Evolutionary conservation across 768 basidiomycete species (phyloP).

Genomic region (Suillus americanus): DNA sequence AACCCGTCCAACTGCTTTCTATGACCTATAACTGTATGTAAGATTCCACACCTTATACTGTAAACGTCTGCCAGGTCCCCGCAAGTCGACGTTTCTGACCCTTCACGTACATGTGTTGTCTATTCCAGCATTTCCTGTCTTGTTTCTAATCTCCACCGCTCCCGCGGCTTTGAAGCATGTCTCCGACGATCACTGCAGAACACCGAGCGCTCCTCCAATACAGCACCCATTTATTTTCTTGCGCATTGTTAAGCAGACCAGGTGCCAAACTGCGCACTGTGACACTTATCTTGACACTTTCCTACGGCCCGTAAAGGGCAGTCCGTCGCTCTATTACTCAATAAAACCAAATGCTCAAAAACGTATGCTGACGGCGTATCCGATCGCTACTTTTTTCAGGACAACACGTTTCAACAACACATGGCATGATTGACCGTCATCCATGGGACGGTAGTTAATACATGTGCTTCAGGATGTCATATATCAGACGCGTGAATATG

Average conservation of each 20-base stretch:
- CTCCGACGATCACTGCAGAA: conserved; percentile 1
- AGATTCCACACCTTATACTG: conserved; percentile 35
- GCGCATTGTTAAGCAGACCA: conserved; percentile 15
- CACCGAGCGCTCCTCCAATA: conserved; percentile 8
- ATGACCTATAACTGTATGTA: conserved; percentile 31
- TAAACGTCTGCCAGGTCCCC: conserved; percentile 33
- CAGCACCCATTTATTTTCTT: conserved; percentile 13
- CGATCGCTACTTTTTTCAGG: conserved; percentile 19
- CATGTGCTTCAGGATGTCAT: conserved; percentile 9
- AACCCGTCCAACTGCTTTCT: conserved; percentile 21
- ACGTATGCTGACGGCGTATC: background rate
- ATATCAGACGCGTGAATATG: conserved; percentile 7
- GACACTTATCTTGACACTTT: conserved; percentile 26
- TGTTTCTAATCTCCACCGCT: conserved; percentile 25
- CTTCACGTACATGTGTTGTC: conserved; percentile 35
- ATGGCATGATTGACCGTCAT: conserved; percentile 16
- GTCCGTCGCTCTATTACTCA: conserved; percentile 1
- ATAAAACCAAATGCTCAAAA: background rate
- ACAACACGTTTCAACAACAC: conserved; percentile 23
- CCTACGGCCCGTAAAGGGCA: conserved; percentile 12
- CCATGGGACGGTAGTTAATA: conserved; percentile 3
- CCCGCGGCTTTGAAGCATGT: conserved; percentile 26
- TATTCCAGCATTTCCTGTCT: conserved; percentile 26
- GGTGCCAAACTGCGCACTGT: conserved; percentile 21
- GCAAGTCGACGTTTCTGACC: conserved; percentile 29